Evolutionary conservation across 2,329 filamentous ascomycete genomes (phyloP), one percentile per base, ranked within the genome.

Genomic region (Drechslerella dactyloides): DNA sequence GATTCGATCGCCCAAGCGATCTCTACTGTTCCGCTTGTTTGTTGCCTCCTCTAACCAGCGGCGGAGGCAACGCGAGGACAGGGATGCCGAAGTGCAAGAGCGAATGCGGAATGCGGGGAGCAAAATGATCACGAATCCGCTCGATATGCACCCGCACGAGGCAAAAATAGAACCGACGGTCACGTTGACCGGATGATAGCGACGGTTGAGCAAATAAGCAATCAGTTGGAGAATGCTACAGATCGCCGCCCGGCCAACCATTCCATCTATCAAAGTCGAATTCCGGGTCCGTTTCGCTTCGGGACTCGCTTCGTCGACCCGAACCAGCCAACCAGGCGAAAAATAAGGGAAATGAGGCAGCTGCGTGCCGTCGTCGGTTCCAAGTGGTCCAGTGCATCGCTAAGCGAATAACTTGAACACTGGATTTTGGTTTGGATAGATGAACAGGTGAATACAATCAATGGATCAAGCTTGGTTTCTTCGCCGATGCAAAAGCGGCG

Each of bases 351-450:
- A 42, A 17, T 42, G 33, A 13, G 33, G 37, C 37, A 15, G 37
- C 37, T 42, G 37, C 37, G 15, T 42, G 5, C 37, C 13, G 37
- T 17, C 15, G 37, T 17, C 37, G 37, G 37, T 42, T 42, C 37
- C 37, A 42, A 42, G 37, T 42, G 13, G 37, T 42, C 37, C 37
- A 42, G 37, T 13, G 15, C 37, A 42, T 42, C 37, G 37, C 37
- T 42, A 42, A 42, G 37, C 37, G 37, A 42, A 42, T 42, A 42
- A 42, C n/a, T 42, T 42, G n/a, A 42, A 42, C 13, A 42, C 37
- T 42, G 37, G 37, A 17, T 6, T 15, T 15, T 4, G n/a, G 37
- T 42, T 13, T 42, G 37, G 37, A 42, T 42, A 13, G n/a, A 42
- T 15, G 37, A 4, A 15, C 13, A 4, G 37, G 27, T 33, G 27